Evolutionary conservation across 345 rosid species (phyloP), one percentile per base, ranked within the genome.

Genomic region (Eucalyptus marginata): DNA sequence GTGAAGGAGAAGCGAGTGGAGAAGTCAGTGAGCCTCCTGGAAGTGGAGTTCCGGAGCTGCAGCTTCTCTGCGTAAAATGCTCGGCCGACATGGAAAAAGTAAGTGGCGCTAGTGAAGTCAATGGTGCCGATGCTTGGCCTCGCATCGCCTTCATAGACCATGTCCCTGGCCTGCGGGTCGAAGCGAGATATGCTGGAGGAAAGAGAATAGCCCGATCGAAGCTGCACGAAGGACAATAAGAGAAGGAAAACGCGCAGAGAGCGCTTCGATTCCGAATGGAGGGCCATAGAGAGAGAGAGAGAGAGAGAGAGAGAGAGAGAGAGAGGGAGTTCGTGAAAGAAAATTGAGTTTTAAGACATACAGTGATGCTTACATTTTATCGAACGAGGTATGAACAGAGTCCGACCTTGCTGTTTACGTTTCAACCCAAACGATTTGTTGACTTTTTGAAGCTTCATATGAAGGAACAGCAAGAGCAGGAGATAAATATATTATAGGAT

Each of bases 31-130:
- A 91, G 84, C 58, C 56, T 66, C 4, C 64, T 52, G 13, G 91
- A 79, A 8, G 16, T 16, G 7, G 90, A 89, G n/a, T 93, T 86
- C 94, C 93, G 93, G 12, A 91, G 86, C 7, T 68, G 91, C 49
- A 91, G 49, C 14, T 52, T 83, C 24, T 58, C 76, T 14, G 87
- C 87, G n/a, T 89, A 93, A 13, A 89, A 86, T 51, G 87, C 91
- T 44, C 90, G 83, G 11, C 92, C 93, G 33, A 89, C 89, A 20
- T 91, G 92, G 31, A 76, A 68, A 24, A 14, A 14, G n/a, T n/a
- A n/a, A n/a, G 58, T 52, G 31, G 46, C 33, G 3, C 62, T 80
- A 11, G 79, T 90, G 5, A 93, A 81, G 29, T 88, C 89, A 13
- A 93, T 40, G 1, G 56, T 49, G 27, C 93, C 93, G 7, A 86